Base-by-base conservation (phyloP, 768 basidiomycete genomes). In the Suillus fuscotomentosus region DNA sequence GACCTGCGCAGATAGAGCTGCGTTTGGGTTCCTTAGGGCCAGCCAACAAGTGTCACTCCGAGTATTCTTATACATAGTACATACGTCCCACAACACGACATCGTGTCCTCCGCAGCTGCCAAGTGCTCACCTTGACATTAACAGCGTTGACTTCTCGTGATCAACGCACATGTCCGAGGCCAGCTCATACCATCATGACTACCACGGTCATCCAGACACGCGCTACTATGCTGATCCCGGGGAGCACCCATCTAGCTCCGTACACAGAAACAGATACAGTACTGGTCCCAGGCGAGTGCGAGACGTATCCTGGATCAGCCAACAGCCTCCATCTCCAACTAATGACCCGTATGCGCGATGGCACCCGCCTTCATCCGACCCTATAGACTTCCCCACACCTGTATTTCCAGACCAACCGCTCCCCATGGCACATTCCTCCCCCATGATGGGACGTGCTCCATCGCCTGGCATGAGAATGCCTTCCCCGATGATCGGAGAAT, bases 391-490 rank as follows among this genome's bases (percentile, higher is more conserved):
- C 20, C 65, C 69, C 9, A 66, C 66, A 4, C 66, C 66, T 22
- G 39, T 42, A 20, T 20, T 20, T 20, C 56, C 38, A 17, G 42
- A 38, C 17, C 54, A 59, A 42, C n/a, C 53, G 41, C 55, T 31
- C 20, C 56, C 61, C 20, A 11, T 54, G 34, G 34, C 50, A 38
- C 61, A 62, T 3, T 59, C 55, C 38, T 62, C 61, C 1, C 51
- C 61, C 41, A 42, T 59, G 57, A 69, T 31, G 76, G 63, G 10
- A 72, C 68, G 27, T 79, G 77, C 43, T 75, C 76, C 22, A 75
- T 60, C 59, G n/a, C 50, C 20, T 65, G 62, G 17, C 64, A 66
- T 4, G 63, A 73, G 11, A 75, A 74, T n/a, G 67, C 63, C 15
- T 64, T 66, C 7, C 69, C 75, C 22, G 24, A 67, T 57, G 3